Conservation (phyloP, 2,329 filamentous ascomycete species). For the Fusarium clavum region DNA sequence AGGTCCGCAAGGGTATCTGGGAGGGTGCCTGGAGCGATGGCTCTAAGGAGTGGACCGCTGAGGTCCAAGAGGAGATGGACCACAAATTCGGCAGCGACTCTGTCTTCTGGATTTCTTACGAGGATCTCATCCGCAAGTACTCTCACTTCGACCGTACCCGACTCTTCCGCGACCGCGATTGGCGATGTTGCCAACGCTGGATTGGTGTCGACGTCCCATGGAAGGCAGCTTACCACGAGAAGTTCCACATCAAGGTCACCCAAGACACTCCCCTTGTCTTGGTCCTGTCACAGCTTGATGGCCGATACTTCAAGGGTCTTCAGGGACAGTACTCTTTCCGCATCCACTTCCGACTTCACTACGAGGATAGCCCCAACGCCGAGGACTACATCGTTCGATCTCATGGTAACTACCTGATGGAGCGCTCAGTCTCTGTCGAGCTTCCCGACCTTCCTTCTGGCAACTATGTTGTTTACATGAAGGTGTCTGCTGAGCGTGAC, state of each 20-base stretch:
- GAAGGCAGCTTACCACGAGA: slow-evolving; percentile 71
- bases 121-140: slow-evolving; percentile 72
- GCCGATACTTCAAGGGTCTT: slow-evolving; percentile 71
- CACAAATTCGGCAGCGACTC: slow-evolving; percentile 72
- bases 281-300: slow-evolving; percentile 71
- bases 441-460: slow-evolving; percentile 66
- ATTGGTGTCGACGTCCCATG: slow-evolving; percentile 71
- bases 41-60: slow-evolving; percentile 70
- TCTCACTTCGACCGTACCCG: slow-evolving; percentile 71
- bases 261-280: slow-evolving; percentile 69
- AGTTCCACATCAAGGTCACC: slow-evolving; percentile 68
- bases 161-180: slow-evolving; percentile 68
- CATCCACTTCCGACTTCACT: slow-evolving; percentile 63
- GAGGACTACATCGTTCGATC: slow-evolving; percentile 71
- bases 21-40: slow-evolving; percentile 70
- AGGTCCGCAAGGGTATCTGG: slow-evolving; percentile 68
- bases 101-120: slow-evolving; percentile 73
- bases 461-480: slow-evolving; percentile 68
- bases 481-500: slow-evolving; percentile 63
- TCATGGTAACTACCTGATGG: slow-evolving; percentile 69
- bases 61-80: slow-evolving; percentile 66
- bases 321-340: slow-evolving; percentile 68
- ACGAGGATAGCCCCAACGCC: slow-evolving; percentile 59
- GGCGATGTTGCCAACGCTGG: slow-evolving; percentile 70
- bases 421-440: slow-evolving; percentile 69